Evolutionary conservation across 371 early-diverging fungal genomes (phyloP), one percentile per base, ranked within the genome.

Genomic region (Nematocida sp.): DNA sequence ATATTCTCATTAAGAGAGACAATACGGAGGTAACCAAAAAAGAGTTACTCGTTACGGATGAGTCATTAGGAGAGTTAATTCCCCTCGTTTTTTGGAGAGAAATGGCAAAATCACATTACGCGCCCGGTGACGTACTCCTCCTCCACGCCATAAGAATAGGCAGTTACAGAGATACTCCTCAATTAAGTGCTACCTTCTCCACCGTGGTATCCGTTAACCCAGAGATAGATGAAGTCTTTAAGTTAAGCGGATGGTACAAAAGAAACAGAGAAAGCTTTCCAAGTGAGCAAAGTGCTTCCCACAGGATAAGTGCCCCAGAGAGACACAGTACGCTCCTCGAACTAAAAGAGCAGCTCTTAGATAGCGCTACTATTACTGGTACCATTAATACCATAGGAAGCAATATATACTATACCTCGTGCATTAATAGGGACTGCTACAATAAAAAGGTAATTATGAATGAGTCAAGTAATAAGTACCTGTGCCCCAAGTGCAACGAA

Each of bases 401-500:
- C 60, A 33, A 88, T 81, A 59, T 95, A 93, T 82, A 89, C 94
- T 57, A 57, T 36, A 35, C 89, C 89, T 1, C 95, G 93, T 83
- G 91, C 90, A 9, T 33, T 16, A n/a, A 81, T 2, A 83, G 83
- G 0, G 86, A 84, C 20, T 94, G 95, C 82, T 56, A 30, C 48
- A 89, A 86, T 78, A 94, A 94, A 84, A 95, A 94, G 87, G 87
- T 91, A 42, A 82, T 83, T 18, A 84, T 87, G 47, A 87, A 88
- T 30, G 81, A 65, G 3, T 83, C 56, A 9, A 60, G 77, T 23
- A 35, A 39, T 18, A 39, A 38, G 16, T 81, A 80, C 42, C 95
- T 92, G 47, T 96, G 97, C 81, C 94, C 93, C 71, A 92, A 91
- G 79, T 94, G 95, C 81, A 84, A 88, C 75, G 85, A 85, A 61